A percentile compares a stretch with the other conserved stretches of the same genome.
Evolutionary conservation across 495 filamentous ascomycete species (phyloP).

Genomic region (Astrocystis sublimbata): DNA sequence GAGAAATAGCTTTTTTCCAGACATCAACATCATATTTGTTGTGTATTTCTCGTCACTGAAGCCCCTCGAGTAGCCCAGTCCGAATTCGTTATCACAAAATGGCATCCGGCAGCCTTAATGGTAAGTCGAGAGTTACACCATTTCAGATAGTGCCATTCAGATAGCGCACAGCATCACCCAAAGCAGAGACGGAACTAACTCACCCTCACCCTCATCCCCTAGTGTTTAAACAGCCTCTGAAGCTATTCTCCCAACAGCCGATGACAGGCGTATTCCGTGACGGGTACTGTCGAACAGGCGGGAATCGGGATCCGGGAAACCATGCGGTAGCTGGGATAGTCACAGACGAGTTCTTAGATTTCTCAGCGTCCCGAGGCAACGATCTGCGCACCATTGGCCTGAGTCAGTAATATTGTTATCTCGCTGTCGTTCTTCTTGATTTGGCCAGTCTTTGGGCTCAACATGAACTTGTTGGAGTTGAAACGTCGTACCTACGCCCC

Average conservation of each 20-base stretch:
- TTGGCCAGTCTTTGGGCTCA: neutral
- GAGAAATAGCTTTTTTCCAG: too few species aligned
- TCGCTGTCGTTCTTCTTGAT: neutral
- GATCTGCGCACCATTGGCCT: conserved; percentile 56
- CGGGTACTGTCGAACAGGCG: conserved; percentile 58
- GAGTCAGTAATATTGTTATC: conserved; percentile 20
- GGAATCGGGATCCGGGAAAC: conserved; percentile 43
- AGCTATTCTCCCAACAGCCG: conserved; percentile 56
- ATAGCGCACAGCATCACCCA: neutral
- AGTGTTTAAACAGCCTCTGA: conserved; percentile 60
- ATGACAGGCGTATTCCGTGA: conserved; percentile 62
- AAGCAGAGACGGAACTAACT: neutral
- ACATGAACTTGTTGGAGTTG: neutral
- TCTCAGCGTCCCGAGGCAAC: conserved; percentile 57
- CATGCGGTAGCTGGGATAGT: conserved; percentile 56
- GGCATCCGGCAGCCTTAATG: conserved; percentile 21
- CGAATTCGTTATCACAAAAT: neutral
- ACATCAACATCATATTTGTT: neutral
- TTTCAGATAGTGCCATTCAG: too few species aligned
- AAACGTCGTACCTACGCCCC: neutral
- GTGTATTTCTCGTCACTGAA: neutral
- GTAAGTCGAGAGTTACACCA: conserved; percentile 12
- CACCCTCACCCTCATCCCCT: neutral
- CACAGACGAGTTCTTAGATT: conserved; percentile 62
- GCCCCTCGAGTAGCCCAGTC: neutral